phyloP scores from a whole-genome alignment of 441 rosid species.

The Dalechampia spathulata region DNA sequence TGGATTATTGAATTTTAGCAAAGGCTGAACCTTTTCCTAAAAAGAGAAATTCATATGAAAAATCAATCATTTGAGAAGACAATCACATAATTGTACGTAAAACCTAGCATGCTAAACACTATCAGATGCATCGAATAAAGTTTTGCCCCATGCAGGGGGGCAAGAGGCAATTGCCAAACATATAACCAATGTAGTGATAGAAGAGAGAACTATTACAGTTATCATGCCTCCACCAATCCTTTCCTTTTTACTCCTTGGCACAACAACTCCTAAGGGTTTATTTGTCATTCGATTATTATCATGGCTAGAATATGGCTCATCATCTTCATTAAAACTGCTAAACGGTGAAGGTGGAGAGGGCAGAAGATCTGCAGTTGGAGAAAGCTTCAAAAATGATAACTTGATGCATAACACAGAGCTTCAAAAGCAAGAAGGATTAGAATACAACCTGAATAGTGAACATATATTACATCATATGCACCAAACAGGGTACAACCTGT shows the following conservation, averaged over 20 bases:
- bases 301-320: slow-evolving; percentile 31
- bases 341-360: slow-evolving; percentile 44
- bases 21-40: slow-evolving; percentile 72
- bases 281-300: slow-evolving; percentile 21
- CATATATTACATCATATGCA: too few relatives aligned
- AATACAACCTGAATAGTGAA: slow-evolving; percentile 50
- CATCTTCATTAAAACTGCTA: slow-evolving; percentile 24
- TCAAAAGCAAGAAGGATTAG: slow-evolving; percentile 2
- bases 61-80: background rate
- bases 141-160: too few relatives aligned
- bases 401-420: background rate
- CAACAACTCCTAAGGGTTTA: slow-evolving; percentile 56
- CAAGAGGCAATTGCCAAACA: slow-evolving; percentile 28
- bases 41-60: background rate
- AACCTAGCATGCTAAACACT: background rate
- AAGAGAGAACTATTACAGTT: slow-evolving; percentile 36
- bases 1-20: slow-evolving; percentile 75
- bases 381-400: slow-evolving; percentile 5
- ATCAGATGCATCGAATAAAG: too few relatives aligned
- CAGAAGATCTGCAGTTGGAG: too few relatives aligned
- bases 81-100: background rate
- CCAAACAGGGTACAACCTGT: slow-evolving; percentile 41
- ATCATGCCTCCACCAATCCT: slow-evolving; percentile 30
- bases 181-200: too few relatives aligned
- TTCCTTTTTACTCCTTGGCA: slow-evolving; percentile 30